These are phyloP conservation scores for Kuraishia hungarica DNA, from an alignment of 805 yeast genomes.

Conservation along the genomic window DNA sequence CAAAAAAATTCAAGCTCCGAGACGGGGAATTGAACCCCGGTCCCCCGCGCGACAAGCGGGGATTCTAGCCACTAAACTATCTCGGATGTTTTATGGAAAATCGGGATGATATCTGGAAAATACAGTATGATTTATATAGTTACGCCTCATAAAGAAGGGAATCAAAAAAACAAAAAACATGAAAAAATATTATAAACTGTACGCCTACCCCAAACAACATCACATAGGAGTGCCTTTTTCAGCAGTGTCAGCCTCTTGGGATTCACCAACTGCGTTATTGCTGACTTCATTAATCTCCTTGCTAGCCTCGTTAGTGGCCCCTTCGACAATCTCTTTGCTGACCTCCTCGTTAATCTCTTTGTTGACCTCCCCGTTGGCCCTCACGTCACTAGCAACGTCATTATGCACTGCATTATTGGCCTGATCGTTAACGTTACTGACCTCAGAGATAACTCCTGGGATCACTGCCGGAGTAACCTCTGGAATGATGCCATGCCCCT, in stretches of 20 bases:
- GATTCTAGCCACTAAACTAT: conserved; percentile 4
- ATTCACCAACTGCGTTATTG: too few species aligned
- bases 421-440: neutral
- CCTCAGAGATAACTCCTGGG: too few species aligned
- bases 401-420: neutral
- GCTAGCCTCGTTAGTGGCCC: neutral
- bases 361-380: too few species aligned
- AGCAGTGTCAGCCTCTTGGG: too few species aligned
- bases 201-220: too few species aligned
- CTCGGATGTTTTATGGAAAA: neutral
- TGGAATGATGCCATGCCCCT: neutral
- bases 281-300: neutral
- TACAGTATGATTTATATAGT: too few species aligned
- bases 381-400: neutral
- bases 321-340: neutral
- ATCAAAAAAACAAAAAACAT: too few species aligned
- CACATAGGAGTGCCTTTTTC: too few species aligned
- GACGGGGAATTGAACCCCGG: conserved; percentile 5
- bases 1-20: neutral
- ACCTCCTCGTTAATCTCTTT: neutral
- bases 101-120: too few species aligned
- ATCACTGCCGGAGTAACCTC: too few species aligned
- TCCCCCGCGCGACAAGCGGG: conserved; percentile 5
- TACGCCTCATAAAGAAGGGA: too few species aligned
- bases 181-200: too few species aligned